Conservation (phyloP, 2,329 filamentous ascomycete genomes). For the Colletotrichum coccodes region DNA sequence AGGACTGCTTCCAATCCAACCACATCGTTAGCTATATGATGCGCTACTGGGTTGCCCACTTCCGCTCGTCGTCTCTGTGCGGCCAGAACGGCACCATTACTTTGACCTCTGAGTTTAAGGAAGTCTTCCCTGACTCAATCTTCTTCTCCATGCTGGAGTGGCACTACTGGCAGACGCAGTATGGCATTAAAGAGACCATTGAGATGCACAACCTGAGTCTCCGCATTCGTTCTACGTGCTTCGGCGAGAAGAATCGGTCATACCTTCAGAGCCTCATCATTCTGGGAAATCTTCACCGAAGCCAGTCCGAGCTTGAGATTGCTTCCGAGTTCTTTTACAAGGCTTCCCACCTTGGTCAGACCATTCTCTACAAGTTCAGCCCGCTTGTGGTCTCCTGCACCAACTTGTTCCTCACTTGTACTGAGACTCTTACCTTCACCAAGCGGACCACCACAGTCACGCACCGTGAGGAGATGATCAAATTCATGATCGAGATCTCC, state of each 20-base stretch:
- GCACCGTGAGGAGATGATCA: slow-evolving; percentile 50
- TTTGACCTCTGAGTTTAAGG: slow-evolving; percentile 45
- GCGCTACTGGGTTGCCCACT: slow-evolving; percentile 48
- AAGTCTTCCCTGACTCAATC: slow-evolving; percentile 47
- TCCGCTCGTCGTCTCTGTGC: slow-evolving; percentile 45
- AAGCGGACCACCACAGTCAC: slow-evolving; percentile 46
- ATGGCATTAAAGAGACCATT: slow-evolving; percentile 37
- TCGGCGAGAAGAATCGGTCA: slow-evolving; percentile 45
- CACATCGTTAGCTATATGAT: slow-evolving; percentile 47
- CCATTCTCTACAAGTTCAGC: slow-evolving; percentile 43
- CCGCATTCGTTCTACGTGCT: slow-evolving; percentile 46
- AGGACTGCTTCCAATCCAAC: slow-evolving; percentile 40
- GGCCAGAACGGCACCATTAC: slow-evolving; percentile 39
- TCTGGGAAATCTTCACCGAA: slow-evolving; percentile 45
- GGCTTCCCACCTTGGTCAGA: slow-evolving; percentile 44
- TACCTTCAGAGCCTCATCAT: slow-evolving; percentile 50
- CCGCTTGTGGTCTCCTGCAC: slow-evolving; percentile 47
- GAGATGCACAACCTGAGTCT: slow-evolving; percentile 46
- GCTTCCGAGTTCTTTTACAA: slow-evolving; percentile 48
- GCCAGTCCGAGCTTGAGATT: slow-evolving; percentile 35
- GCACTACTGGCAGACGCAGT: slow-evolving; percentile 41
- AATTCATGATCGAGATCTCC: slow-evolving; percentile 49
- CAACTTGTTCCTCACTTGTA: slow-evolving; percentile 46
- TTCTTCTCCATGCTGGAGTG: slow-evolving; percentile 49
- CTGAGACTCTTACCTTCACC: slow-evolving; percentile 46